Conservation (phyloP, 768 basidiomycete genomes). For the Rossbeevera mucosa region DNA sequence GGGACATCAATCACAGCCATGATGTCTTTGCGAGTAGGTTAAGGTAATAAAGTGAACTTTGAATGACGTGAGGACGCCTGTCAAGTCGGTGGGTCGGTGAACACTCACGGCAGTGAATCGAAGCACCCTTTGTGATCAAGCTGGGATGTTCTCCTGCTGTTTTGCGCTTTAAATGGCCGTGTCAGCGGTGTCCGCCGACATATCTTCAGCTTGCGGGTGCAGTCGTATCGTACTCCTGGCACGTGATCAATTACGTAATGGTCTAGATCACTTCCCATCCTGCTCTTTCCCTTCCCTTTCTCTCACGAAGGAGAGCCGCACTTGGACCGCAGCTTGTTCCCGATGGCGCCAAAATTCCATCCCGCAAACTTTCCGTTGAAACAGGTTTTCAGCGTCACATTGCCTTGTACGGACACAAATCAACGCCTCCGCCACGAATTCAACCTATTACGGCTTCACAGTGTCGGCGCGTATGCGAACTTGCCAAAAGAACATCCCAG, state of each 20-base stretch:
- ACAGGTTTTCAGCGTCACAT: constrained; percentile 47
- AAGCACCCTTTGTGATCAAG: neutral
- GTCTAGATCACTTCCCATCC: constrained; percentile 3
- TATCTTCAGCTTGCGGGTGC: neutral
- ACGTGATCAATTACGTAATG: neutral
- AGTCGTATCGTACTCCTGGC: neutral
- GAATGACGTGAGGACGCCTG: constrained; percentile 17
- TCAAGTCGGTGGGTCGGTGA: constrained; percentile 7
- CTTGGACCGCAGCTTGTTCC: constrained; percentile 69
- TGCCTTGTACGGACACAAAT: constrained; percentile 41
- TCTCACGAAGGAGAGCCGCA: constrained; percentile 61
- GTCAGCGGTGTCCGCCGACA: neutral
- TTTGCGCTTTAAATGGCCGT: neutral
- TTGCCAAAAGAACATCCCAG: constrained; percentile 84
- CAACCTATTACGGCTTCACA: constrained; percentile 3
- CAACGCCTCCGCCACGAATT: constrained; percentile 3
- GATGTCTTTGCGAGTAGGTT: constrained; percentile 24
- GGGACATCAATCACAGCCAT: constrained; percentile 23
- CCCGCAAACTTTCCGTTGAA: constrained; percentile 55
- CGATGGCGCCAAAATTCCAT: constrained; percentile 77
- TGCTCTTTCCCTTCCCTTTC: constrained; percentile 7
- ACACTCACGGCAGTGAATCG: neutral
- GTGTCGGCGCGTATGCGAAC: constrained; percentile 20
- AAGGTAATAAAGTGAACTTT: constrained; percentile 31
- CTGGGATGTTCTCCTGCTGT: neutral